These are phyloP conservation scores for Catharanthus roseus DNA, from an alignment of 257 asterid species.

Conservation along the genomic window DNA sequence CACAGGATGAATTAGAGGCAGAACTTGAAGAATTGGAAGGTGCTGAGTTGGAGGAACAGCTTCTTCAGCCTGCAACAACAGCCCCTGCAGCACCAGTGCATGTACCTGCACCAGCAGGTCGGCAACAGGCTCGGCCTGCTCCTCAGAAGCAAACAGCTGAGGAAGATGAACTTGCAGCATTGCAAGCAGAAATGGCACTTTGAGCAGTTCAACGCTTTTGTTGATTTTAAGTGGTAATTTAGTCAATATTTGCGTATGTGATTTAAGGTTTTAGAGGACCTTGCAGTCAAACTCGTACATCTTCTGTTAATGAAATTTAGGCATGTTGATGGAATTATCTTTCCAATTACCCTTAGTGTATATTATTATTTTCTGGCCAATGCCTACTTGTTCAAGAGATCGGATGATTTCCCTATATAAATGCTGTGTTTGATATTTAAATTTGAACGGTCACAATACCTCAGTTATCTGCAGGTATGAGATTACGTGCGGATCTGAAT, in stretches of 20 bases:
- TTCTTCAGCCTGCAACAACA: slow-evolving; percentile 62
- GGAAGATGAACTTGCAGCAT: slow-evolving; percentile 76
- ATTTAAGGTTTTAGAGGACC: not conserved
- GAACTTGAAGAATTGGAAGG: slow-evolving; percentile 82
- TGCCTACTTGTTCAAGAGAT: slow-evolving; percentile 7
- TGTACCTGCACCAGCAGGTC: slow-evolving; percentile 38
- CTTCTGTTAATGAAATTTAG: slow-evolving; percentile 1
- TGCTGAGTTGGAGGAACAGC: slow-evolving; percentile 71
- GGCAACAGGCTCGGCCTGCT: slow-evolving; percentile 45
- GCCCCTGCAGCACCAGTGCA: slow-evolving; percentile 45
- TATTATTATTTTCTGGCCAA: not conserved
- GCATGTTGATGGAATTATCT: slow-evolving; percentile 11
- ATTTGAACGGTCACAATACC: not conserved
- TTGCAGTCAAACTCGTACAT: slow-evolving; percentile 8
- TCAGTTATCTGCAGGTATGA: slow-evolving; percentile 6
- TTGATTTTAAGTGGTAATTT: slow-evolving; percentile 2
- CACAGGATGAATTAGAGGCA: slow-evolving; percentile 74
- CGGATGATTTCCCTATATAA: slow-evolving; percentile 3
- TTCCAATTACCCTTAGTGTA: slow-evolving; percentile 5
- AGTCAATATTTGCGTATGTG: slow-evolving; percentile 2
- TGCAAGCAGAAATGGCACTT: slow-evolving; percentile 89
- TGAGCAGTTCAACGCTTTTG: slow-evolving; percentile 19
- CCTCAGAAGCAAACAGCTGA: slow-evolving; percentile 56
- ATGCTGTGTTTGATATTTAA: not conserved
- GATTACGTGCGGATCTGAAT: slow-evolving; percentile 1